Base-by-base conservation (phyloP, 345 rosid species). In the Rhodomyrtus tomentosa region DNA sequence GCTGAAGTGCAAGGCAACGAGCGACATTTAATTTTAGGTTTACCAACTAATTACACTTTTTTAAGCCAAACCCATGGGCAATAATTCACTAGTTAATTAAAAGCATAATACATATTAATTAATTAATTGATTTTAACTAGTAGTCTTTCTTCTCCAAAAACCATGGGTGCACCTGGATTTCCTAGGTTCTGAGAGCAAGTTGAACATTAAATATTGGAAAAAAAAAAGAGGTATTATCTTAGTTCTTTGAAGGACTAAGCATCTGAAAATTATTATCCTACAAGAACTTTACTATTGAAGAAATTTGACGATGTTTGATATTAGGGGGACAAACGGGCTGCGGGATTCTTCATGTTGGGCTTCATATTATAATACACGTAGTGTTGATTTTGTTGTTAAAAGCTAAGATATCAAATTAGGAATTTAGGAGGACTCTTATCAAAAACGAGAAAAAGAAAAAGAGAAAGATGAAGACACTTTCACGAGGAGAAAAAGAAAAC, bases 151-250 rank as follows among this genome's bases (percentile, higher is more conserved):
- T 68, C 45, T 45, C 82, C 81, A 86, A 88, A 86, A 85, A 68
- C 91, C 68, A 55, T 32, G 89, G 91, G 62, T 53, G 88, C 49
- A 20, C 49, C 74, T 25, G 29, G 38, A 55, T 15, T 88, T 87
- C 59, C 89, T 81, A 86, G 83, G 89, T 83, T 79, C 87, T 68
- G 51, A 58, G 10, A 2, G 82, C 88, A 50, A 83, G 49, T 56
- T 73, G 82, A 10, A 83, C 82, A 14, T 81, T 80, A 86, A 86
- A 81, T 74, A 83, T 16, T 32, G 2, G 21, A 56, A 56, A n/a
- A 5, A 13, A 12, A 50, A 5, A 13, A 12, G 40, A 2, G 40
- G 16, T 2, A 6, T n/a, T 56, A n/a, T 56, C n/a, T n/a, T 56
- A 56, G 12, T 25, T 62, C 21, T 32, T 32, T 16, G 42, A 15